These are phyloP conservation scores for Voacanga thouarsii DNA, from an alignment of 257 asterid species.

Conservation along the genomic window DNA sequence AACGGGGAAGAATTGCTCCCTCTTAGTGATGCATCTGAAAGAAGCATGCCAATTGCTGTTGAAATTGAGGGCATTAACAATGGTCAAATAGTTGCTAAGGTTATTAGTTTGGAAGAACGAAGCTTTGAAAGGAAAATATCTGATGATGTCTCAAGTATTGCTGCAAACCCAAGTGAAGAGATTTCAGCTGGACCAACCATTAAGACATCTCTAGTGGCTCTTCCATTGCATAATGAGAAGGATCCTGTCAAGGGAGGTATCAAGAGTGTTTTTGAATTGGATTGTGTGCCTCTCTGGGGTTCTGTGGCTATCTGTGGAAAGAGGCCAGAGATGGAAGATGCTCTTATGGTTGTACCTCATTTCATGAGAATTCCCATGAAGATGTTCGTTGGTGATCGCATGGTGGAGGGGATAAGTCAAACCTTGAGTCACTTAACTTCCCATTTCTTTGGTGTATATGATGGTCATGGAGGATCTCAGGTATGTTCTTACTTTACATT, in stretches of 20 bases:
- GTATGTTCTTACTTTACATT: slow-evolving; percentile 29
- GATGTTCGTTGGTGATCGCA: slow-evolving; percentile 60
- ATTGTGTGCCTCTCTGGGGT: slow-evolving; percentile 87
- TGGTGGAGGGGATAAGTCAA: slow-evolving; percentile 50
- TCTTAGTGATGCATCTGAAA: slow-evolving; percentile 32
- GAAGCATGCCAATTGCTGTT: slow-evolving; percentile 69
- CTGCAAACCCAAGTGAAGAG: slow-evolving; percentile 32
- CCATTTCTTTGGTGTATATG: slow-evolving; percentile 87
- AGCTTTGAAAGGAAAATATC: slow-evolving; percentile 34
- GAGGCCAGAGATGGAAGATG: slow-evolving; percentile 90
- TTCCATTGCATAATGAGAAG: slow-evolving; percentile 50
- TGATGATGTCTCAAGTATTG: slow-evolving; percentile 24
- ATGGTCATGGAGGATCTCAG: slow-evolving; percentile 96
- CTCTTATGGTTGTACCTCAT: slow-evolving; percentile 51
- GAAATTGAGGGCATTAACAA: slow-evolving; percentile 61
- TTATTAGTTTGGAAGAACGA: slow-evolving; percentile 62
- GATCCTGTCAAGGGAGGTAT: slow-evolving; percentile 44
- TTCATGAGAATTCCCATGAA: slow-evolving; percentile 73
- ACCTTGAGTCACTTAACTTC: slow-evolving; percentile 64
- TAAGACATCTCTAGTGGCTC: slow-evolving; percentile 58
- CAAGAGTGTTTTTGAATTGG: slow-evolving; percentile 68
- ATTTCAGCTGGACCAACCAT: slow-evolving; percentile 40
- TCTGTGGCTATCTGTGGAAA: slow-evolving; percentile 60
- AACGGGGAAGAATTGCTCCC: slow-evolving; percentile 56
- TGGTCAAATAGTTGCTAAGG: slow-evolving; percentile 72